phyloP scores from a whole-genome alignment of 805 yeast genomes.

The Sugiyamaella chiloensis region DNA sequence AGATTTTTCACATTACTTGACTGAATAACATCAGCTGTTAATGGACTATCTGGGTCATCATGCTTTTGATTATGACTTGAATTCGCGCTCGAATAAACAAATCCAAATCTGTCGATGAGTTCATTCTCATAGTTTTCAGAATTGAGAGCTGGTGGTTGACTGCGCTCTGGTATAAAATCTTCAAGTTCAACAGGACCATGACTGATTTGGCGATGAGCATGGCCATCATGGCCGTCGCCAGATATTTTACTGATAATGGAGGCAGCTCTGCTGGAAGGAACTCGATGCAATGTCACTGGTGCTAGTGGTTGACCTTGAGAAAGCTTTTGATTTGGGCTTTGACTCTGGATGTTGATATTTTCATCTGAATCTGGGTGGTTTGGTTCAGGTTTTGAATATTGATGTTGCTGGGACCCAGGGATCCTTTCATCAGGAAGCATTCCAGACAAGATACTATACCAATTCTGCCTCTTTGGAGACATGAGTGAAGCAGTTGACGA shows the following conservation, averaged over 20 bases:
- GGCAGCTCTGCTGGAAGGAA: neutral
- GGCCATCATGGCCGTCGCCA: too few species aligned
- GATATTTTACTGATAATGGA: too few species aligned
- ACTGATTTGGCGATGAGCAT: too few species aligned
- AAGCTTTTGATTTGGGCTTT: too few species aligned
- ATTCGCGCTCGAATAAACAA: slow-evolving; percentile 36
- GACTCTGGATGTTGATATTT: too few species aligned
- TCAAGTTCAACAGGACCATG: slow-evolving; percentile 46
- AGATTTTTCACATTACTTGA: neutral
- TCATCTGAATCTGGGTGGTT: too few species aligned
- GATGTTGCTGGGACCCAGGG: neutral
- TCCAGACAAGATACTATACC: neutral
- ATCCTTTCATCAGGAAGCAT: neutral
- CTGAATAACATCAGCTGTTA: neutral
- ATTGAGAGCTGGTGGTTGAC: slow-evolving; percentile 36
- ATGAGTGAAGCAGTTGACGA: neutral
- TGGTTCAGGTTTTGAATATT: too few species aligned
- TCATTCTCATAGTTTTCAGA: slow-evolving; percentile 16
- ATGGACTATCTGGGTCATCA: neutral
- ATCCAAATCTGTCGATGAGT: slow-evolving; percentile 50
- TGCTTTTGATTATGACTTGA: neutral
- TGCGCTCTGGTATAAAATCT: slow-evolving; percentile 30
- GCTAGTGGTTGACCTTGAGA: too few species aligned
- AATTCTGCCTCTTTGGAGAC: slow-evolving; percentile 1
- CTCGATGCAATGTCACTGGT: too few species aligned